phyloP scores from a whole-genome alignment of 2,329 filamentous ascomycete species.

The Neospermospora avenae region DNA sequence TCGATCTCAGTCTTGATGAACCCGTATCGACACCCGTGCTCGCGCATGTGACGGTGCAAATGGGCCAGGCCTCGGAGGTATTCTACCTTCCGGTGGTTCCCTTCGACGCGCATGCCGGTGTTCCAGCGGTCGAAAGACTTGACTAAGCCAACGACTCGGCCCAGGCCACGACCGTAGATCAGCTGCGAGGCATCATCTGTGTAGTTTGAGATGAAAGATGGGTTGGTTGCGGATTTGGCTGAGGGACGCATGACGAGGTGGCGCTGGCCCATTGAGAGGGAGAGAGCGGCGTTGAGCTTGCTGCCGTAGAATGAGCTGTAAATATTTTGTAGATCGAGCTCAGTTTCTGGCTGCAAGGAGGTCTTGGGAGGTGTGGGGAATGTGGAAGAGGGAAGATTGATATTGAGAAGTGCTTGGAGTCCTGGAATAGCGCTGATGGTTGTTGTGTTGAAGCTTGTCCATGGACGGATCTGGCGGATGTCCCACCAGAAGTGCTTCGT shows the following conservation, averaged over 20 bases:
- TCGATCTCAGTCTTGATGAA: slow-evolving; percentile 98
- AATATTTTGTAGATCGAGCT: slow-evolving; percentile 55
- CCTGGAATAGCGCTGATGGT: slow-evolving; percentile 71
- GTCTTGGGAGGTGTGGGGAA: slow-evolving; percentile 50
- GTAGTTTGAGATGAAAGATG: slow-evolving; percentile 49
- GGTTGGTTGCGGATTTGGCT: slow-evolving; percentile 33
- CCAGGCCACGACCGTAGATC: slow-evolving; percentile 46
- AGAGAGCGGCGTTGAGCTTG: slow-evolving; percentile 81
- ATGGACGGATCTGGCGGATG: slow-evolving; percentile 78
- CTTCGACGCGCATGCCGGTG: slow-evolving; percentile 85
- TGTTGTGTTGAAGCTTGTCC: slow-evolving; percentile 73
- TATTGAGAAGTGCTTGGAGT: slow-evolving; percentile 68
- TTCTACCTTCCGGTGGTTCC: slow-evolving; percentile 79
- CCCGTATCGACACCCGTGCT: slow-evolving; percentile 88
- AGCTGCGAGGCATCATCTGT: slow-evolving; percentile 47
- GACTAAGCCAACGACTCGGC: slow-evolving; percentile 78
- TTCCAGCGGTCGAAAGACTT: slow-evolving; percentile 94
- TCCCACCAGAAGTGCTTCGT: slow-evolving; percentile 96
- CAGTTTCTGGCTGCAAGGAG: slow-evolving; percentile 70
- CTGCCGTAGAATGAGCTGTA: slow-evolving; percentile 77
- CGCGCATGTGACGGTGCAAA: slow-evolving; percentile 87
- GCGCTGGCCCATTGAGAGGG: slow-evolving; percentile 67
- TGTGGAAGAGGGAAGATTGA: slow-evolving; percentile 58
- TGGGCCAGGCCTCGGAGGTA: slow-evolving; percentile 85
- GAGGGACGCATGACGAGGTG: slow-evolving; percentile 43